Base-by-base conservation (phyloP, 768 basidiomycete genomes). In the Lactarius quietus region DNA sequence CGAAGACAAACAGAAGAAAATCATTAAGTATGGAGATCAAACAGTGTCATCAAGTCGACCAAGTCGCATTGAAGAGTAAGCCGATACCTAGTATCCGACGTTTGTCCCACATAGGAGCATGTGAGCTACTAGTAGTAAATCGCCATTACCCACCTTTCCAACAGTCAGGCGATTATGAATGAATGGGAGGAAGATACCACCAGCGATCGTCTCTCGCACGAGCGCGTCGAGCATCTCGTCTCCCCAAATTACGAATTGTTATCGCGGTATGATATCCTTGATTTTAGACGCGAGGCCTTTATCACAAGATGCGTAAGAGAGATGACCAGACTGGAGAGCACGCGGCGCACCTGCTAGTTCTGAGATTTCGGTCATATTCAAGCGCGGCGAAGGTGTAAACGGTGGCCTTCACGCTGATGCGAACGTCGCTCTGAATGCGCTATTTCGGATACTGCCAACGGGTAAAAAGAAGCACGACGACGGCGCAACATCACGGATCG, bases 321-420 rank as follows among this genome's bases (percentile, higher is more conserved):
- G 38, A 39, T 15, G 17, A 17, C 14, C 17, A 18, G 17, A 18
- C 39, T 6, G 17, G 39, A 6, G 17, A 18, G 17, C 39, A 39
- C 3, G 43, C n/a, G 9, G 12, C n/a, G 20, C 43, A 45, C 43
- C n/a, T 45, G n/a, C n/a, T n/a, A 45, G n/a, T 23, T 23, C n/a
- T 10, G 20, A 45, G n/a, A 12, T 9, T 1, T 45, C n/a, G 3
- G 43, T 10, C n/a, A 18, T 20, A 41, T 10, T 10, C 10, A 45
- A 23, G n/a, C n/a, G 23, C 12, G 9, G 1, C 43, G 8, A n/a
- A 38, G 8, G 20, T 20, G n/a, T 45, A 23, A 45, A 23, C n/a
- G n/a, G n/a, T 9, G 3, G 43, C 20, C 20, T 97, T 95, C n/a
- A 94, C 94, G 31, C 94, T 94, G 69, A 98, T 10, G 20, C 10